Evolutionary conservation across 768 basidiomycete genomes (phyloP), one percentile per base, ranked within the genome.

Genomic region (Gloeopeniophorella convolvens): DNA sequence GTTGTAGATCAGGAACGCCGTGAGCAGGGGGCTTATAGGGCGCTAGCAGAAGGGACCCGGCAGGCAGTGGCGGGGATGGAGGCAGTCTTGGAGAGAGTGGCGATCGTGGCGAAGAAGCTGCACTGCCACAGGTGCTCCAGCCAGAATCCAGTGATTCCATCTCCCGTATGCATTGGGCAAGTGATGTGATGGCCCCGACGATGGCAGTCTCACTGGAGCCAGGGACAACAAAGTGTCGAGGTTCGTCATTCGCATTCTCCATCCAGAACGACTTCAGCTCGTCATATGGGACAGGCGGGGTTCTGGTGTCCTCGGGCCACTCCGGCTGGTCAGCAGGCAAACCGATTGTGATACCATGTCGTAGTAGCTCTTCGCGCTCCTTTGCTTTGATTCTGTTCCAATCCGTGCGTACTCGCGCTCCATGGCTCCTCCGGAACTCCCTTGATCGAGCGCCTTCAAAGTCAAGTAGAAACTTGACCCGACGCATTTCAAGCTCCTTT

Each of bases 381-480:
- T 10, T 60, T 28, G 40, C 48, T 35, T 57, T 62, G 35, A 56
- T 60, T 8, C 35, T 54, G 56, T 71, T 70, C 39, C 60, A 60
- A 16, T 59, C 59, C 15, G 55, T 58, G n/a, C 63, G 61, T n/a
- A 57, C 62, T 30, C 61, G 46, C 36, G 64, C 65, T 11, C 62
- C 62, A 13, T 63, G 59, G 2, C 62, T 63, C 49, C 66, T 73
- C 42, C 61, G 61, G 3, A 58, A 52, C 55, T 75, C 75, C 37
- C 51, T 64, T 45, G 60, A 55, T 16, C 68, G 64, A 1, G 72
- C 69, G 21, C 62, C 67, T 35, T 64, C 55, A 45, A 68, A 71
- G 59, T 80, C 69, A n/a, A 83, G 70, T 55, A 75, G 69, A 62
- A 71, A 78, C 58, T 70, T 73, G 53, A 82, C 74, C 48, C 75